phyloP scores from a whole-genome alignment of 176 grass and related monocot species.

The Raddia guianensis region DNA sequence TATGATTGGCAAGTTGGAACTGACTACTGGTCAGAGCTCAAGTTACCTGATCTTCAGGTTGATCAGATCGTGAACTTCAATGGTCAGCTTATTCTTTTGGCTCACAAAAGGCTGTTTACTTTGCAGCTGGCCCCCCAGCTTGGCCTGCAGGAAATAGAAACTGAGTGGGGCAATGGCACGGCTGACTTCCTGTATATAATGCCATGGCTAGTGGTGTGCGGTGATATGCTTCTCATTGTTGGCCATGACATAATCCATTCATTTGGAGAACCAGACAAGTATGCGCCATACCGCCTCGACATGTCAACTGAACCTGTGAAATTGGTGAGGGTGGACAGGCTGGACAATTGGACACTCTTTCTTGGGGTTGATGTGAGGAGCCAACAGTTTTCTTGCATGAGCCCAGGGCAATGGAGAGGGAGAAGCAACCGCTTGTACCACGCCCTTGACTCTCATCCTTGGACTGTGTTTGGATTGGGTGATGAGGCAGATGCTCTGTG shows the following conservation, averaged over 20 bases:
- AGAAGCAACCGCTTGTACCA: constrained; percentile 55
- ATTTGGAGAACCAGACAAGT: not conserved
- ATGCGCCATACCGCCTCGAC: constrained; percentile 37
- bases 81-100: constrained; percentile 40
- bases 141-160: constrained; percentile 21
- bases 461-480: constrained; percentile 27
- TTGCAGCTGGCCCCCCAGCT: constrained; percentile 37
- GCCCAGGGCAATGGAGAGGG: constrained; percentile 47
- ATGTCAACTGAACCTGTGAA: constrained; percentile 15
- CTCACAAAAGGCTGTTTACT: not conserved
- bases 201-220: constrained; percentile 44
- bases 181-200: not conserved
- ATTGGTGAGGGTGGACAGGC: constrained; percentile 39
- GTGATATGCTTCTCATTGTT: constrained; percentile 48
- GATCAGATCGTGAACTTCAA: constrained; percentile 51
- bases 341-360: constrained; percentile 54
- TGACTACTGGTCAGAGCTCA: constrained; percentile 15
- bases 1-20: constrained; percentile 43
- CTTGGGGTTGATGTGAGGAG: not conserved
- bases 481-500: not conserved
- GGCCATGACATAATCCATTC: not conserved
- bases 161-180: constrained; percentile 4
- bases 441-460: not conserved
- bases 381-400: constrained; percentile 36
- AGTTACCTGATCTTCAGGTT: not conserved